phyloP scores from a whole-genome alignment of 1,139 yeast genomes.

The Suhomyces kunorum region DNA sequence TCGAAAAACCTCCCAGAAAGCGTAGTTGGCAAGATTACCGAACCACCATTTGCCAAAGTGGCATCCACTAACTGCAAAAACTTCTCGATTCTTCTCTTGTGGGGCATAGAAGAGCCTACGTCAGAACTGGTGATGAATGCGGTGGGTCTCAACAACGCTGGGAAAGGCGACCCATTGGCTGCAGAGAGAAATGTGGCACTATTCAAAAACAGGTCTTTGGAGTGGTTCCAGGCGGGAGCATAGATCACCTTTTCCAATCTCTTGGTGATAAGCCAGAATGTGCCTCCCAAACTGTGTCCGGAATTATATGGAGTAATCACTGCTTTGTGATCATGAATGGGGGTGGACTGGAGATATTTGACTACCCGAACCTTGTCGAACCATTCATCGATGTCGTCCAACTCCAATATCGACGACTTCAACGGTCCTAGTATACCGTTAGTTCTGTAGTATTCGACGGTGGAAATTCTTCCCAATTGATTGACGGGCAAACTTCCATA shows the following conservation, averaged over 20 bases:
- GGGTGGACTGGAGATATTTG: conserved; percentile 79
- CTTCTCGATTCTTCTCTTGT: conserved; percentile 64
- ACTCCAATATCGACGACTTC: conserved; percentile 58
- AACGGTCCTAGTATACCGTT: conserved; percentile 77
- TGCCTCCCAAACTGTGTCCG: conserved; percentile 93
- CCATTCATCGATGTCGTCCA: conserved; percentile 75
- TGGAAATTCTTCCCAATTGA: conserved; percentile 82
- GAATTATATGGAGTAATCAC: conserved; percentile 83
- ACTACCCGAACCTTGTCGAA: conserved; percentile 69
- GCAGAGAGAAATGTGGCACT: conserved; percentile 68
- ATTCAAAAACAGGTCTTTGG: conserved; percentile 80
- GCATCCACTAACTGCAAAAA: conserved; percentile 65
- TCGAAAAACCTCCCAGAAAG: conserved; percentile 85
- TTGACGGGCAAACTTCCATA: conserved; percentile 88
- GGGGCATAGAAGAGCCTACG: conserved; percentile 66
- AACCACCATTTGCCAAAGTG: conserved; percentile 69
- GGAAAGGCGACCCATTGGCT: conserved; percentile 52
- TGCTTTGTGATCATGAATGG: conserved; percentile 59
- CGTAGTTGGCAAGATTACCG: conserved; percentile 80
- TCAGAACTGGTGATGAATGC: conserved; percentile 78
- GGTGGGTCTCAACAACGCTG: conserved; percentile 75
- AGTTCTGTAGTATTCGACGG: conserved; percentile 76
- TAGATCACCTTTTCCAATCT: conserved; percentile 78
- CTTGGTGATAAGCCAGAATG: conserved; percentile 76
- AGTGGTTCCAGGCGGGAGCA: conserved; percentile 95